Percentiles rank a stretch among this genome's conserved stretches.
phyloP scores from a whole-genome alignment of 75 land plant species.

The Sequoia sempervirens region DNA sequence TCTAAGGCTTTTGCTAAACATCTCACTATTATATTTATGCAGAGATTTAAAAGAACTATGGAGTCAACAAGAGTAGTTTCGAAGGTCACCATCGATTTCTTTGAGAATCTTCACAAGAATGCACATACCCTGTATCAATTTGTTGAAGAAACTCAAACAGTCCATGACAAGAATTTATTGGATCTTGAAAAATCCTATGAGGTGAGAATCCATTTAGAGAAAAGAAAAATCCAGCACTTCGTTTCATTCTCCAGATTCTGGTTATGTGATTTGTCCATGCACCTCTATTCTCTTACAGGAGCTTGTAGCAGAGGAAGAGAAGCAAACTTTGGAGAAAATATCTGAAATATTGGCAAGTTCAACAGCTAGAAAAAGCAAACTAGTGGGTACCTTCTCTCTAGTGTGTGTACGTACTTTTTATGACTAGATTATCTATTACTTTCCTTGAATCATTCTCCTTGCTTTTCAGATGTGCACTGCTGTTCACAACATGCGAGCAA shows the following conservation, averaged over 20 bases:
- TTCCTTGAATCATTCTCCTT: neutral
- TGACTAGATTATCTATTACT: neutral
- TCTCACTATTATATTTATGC: neutral
- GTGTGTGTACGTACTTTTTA: neutral
- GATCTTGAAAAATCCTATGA: conserved; percentile 34
- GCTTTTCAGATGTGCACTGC: conserved; percentile 13
- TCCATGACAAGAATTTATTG: conserved; percentile 21
- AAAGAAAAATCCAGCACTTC: neutral
- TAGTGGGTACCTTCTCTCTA: conserved; percentile 21
- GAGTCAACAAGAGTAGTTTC: conserved; percentile 33
- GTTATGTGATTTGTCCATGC: neutral
- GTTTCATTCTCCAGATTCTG: neutral
- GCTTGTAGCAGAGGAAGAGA: conserved; percentile 15
- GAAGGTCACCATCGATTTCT: conserved; percentile 16
- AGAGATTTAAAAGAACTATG: conserved; percentile 21
- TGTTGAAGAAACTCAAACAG: conserved; percentile 15
- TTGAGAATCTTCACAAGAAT: conserved; percentile 22
- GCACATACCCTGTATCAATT: conserved; percentile 19
- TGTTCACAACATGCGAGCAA: conserved; percentile 24
- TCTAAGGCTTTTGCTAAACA: neutral
- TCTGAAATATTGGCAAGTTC: conserved; percentile 27
- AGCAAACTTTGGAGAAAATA: conserved; percentile 24
- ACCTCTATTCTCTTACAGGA: conserved; percentile 4
- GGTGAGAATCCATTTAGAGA: conserved; percentile 11
- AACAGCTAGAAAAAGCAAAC: conserved; percentile 17